Base-by-base conservation (phyloP, 306 rosid genomes). In the Lotus japonicus region DNA sequence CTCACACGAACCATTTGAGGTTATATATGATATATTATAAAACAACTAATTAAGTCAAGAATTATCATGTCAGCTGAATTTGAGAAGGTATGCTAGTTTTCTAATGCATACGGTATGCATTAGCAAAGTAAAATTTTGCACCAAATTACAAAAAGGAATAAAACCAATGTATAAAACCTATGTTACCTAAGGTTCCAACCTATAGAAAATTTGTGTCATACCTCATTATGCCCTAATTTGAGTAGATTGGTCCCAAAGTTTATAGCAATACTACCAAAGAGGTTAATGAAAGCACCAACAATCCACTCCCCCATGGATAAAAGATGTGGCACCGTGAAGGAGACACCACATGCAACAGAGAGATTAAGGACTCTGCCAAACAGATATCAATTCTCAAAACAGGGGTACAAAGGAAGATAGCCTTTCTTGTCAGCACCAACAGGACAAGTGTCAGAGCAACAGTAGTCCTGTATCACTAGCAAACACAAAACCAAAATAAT, bases 241-340 rank as follows among this genome's bases (percentile, higher is more conserved):
- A 94, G 97, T 67, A 94, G 97, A 74, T 94, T 94, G 64, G 96
- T 94, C 42, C 99, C 97, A 68, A 94, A 94, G 77, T 94, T 94
- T 76, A 94, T 94, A 75, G 95, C 90, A 84, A 94, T 79, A 90
- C 99, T 94, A 60, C 99, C 99, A 36, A 90, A 82, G 39, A 94
- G 96, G 82, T 94, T 94, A 77, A 94, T 90, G 77, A 94, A 74
- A 66, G 97, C 99, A 81, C 99, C 99, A 78, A 94, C 83, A 75
- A 90, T 83, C 99, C 99, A 94, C 95, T 88, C 91, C 83, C 97
- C 97, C 98, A 92, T 92, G 81, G 71, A 80, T 79, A 56, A 73
- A 76, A 53, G 77, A 64, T 49, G 65, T 66, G 74, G 76, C 70
- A 66, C 79, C 58, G 61, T 28, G 17, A 70, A 73, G 76, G 77